Conservation (phyloP, 441 rosid genomes). For the Brassica balearica region DNA sequence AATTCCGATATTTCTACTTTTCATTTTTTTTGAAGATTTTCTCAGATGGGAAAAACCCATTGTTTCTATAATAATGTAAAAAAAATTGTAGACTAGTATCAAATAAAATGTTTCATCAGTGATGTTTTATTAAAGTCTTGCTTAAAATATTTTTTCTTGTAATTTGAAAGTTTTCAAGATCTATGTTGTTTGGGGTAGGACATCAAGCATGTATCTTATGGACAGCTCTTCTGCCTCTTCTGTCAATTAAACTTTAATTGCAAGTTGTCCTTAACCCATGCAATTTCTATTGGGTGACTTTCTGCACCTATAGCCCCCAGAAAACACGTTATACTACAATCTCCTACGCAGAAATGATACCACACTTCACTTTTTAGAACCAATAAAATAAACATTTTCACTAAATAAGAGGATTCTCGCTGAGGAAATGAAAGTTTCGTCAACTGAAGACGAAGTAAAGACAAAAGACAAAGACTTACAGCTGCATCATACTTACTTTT, state of each 20-base stretch:
- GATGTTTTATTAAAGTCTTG: neutral
- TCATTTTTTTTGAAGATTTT: too few relatives aligned
- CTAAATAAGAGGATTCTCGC: too few relatives aligned
- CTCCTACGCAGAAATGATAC: too few relatives aligned
- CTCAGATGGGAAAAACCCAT: neutral
- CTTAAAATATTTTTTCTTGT: too few relatives aligned
- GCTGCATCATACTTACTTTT: too few relatives aligned
- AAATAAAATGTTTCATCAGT: neutral
- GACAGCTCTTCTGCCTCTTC: too few relatives aligned
- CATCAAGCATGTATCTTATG: neutral
- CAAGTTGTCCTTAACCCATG: neutral
- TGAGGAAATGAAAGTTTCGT: too few relatives aligned
- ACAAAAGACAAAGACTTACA: too few relatives aligned
- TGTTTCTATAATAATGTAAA: neutral
- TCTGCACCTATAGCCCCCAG: neutral
- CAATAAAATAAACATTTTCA: too few relatives aligned
- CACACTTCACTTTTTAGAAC: too few relatives aligned
- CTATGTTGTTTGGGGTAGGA: neutral
- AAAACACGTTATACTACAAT: neutral
- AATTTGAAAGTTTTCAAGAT: neutral
- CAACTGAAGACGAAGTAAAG: too few relatives aligned
- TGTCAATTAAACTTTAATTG: neutral
- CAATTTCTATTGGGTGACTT: neutral
- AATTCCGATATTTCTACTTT: too few relatives aligned
- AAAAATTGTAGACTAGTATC: neutral